Percentiles rank a stretch among this genome's conserved stretches.
Evolutionary conservation across 805 yeast species (phyloP).

Genomic region (Kodamaea kaohsiungensis): DNA sequence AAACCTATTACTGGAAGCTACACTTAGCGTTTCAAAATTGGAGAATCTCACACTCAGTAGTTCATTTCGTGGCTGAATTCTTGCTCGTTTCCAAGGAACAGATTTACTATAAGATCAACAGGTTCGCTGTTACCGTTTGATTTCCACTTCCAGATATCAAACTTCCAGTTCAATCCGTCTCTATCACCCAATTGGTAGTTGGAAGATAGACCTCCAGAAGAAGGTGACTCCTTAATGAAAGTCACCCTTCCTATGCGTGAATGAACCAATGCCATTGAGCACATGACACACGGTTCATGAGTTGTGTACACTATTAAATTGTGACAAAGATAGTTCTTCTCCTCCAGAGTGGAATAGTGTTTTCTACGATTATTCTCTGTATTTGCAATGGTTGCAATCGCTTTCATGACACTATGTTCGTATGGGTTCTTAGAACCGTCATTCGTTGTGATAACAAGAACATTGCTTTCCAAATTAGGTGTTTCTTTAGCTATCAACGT

Average conservation of each 20-base stretch:
- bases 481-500: slow-evolving; percentile 66
- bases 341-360: slow-evolving; percentile 9
- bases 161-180: slow-evolving; percentile 80
- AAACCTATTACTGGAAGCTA: slow-evolving; percentile 19
- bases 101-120: not conserved
- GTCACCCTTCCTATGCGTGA: slow-evolving; percentile 75
- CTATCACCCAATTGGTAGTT: slow-evolving; percentile 76
- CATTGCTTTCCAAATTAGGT: slow-evolving; percentile 25
- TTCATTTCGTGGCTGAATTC: not conserved
- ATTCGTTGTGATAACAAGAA: slow-evolving; percentile 42
- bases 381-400: slow-evolving; percentile 64
- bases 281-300: slow-evolving; percentile 97
- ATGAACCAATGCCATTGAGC: slow-evolving; percentile 93
- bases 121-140: slow-evolving; percentile 22
- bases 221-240: slow-evolving; percentile 49
- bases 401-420: slow-evolving; percentile 74
- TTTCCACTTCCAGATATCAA: slow-evolving; percentile 77
- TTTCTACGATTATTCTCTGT: slow-evolving; percentile 45
- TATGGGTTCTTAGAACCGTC: slow-evolving; percentile 50
- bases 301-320: slow-evolving; percentile 80
- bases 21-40: slow-evolving; percentile 12
- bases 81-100: not conserved
- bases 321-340: slow-evolving; percentile 64
- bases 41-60: slow-evolving; percentile 7
- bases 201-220: slow-evolving; percentile 54